Conservation (phyloP, 805 yeast genomes). For the Saccharomycopsis sp. region DNA sequence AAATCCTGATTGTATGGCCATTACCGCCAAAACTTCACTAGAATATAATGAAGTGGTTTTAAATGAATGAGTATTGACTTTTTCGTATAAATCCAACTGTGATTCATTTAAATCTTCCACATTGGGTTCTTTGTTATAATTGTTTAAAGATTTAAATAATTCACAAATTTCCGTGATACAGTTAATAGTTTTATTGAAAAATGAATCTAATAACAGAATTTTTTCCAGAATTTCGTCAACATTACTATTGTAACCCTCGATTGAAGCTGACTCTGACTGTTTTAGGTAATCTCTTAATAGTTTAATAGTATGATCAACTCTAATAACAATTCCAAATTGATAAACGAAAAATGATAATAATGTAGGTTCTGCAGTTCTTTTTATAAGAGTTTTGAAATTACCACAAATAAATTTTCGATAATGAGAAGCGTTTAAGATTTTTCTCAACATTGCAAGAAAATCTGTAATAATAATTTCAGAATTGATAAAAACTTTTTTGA, state of each 20-base stretch:
- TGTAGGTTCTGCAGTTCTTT: constrained; percentile 5
- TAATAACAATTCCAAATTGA: constrained; percentile 8
- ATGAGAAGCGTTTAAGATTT: constrained; percentile 6
- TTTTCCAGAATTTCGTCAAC: constrained; percentile 8
- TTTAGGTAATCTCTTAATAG: constrained; percentile 9
- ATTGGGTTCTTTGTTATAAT: constrained; percentile 8
- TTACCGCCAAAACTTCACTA: constrained; percentile 5
- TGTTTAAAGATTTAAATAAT: constrained; percentile 10
- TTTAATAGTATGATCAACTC: constrained; percentile 15
- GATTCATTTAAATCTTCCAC: neutral
- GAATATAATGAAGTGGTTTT: constrained; percentile 7
- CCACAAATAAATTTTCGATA: constrained; percentile 13
- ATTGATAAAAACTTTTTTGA: constrained; percentile 15
- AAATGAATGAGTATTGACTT: constrained; percentile 5
- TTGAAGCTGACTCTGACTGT: neutral
- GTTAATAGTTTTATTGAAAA: constrained; percentile 3
- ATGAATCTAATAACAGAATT: neutral
- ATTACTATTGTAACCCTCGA: neutral
- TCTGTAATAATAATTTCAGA: constrained; percentile 7
- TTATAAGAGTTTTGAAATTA: constrained; percentile 9
- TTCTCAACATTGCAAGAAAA: constrained; percentile 1
- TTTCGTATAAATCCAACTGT: constrained; percentile 6
- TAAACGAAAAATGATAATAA: constrained; percentile 10
- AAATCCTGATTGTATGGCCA: constrained; percentile 5
- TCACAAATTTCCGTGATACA: constrained; percentile 1